These are phyloP conservation scores for Closterium sp. DNA, from an alignment of 139 green algal genomes.

Conservation along the genomic window DNA sequence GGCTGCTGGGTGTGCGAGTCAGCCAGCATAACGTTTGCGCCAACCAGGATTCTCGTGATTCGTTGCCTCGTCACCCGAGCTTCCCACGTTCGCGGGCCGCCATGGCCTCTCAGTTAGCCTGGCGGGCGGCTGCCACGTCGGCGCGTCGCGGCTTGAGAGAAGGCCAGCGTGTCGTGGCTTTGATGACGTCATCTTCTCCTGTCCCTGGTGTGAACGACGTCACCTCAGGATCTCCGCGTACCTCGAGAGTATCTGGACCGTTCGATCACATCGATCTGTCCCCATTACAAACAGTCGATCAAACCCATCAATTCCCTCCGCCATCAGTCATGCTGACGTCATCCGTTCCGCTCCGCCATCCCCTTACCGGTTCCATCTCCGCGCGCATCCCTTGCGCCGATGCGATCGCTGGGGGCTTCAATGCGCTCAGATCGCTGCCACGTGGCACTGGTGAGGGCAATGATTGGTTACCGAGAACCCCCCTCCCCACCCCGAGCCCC, in stretches of 20 bases:
- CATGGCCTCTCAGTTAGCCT: not conserved
- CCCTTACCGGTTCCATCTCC: not conserved
- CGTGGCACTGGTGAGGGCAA: not conserved
- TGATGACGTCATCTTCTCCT: not conserved
- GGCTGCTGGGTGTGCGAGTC: too few relatives aligned
- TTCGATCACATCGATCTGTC: not conserved
- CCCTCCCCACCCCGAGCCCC: not conserved
- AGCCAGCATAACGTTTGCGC: too few relatives aligned
- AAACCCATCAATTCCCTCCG: not conserved
- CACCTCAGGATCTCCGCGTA: not conserved
- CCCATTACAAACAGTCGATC: not conserved
- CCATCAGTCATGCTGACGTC: not conserved
- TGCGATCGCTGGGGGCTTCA: not conserved
- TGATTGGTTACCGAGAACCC: not conserved
- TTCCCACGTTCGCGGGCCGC: not conserved
- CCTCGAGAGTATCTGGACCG: not conserved
- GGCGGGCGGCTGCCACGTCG: not conserved
- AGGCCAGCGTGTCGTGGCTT: not conserved
- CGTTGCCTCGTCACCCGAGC: too few relatives aligned
- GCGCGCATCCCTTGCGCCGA: not conserved
- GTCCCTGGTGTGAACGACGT: not conserved
- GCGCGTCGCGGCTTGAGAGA: not conserved
- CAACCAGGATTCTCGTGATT: too few relatives aligned
- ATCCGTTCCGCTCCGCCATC: not conserved
- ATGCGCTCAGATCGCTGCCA: not conserved